Percentiles rank a stretch among this genome's conserved stretches.
These are phyloP conservation scores for Actinomortierella wolfii DNA, from an alignment of 371 early-diverging fungal species.

Conservation along the genomic window DNA sequence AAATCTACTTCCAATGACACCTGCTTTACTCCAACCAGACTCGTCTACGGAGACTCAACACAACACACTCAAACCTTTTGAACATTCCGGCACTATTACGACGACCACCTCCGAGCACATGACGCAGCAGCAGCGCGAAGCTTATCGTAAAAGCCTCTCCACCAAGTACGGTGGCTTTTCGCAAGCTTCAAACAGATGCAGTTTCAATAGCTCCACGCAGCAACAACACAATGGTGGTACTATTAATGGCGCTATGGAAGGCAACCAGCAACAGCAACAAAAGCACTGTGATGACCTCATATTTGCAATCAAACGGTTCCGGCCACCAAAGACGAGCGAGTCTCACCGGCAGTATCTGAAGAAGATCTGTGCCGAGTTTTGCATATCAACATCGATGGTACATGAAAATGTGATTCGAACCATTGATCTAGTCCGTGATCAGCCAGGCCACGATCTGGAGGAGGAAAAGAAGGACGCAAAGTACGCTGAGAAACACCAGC, in stretches of 20 bases:
- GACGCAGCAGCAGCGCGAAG: conserved; percentile 36
- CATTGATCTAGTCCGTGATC: conserved; percentile 68
- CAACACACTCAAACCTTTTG: conserved; percentile 7
- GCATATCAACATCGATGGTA: conserved; percentile 65
- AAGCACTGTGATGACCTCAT: conserved; percentile 25
- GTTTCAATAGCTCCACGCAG: no score
- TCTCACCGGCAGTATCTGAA: conserved; percentile 72
- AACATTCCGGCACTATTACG: conserved; percentile 17
- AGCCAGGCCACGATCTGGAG: conserved; percentile 23
- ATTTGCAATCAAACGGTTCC: conserved; percentile 84
- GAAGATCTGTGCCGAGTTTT: conserved; percentile 69
- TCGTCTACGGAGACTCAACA: no score
- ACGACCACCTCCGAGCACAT: conserved; percentile 35
- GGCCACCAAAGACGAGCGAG: conserved; percentile 68
- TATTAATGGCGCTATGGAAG: no score
- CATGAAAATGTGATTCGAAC: conserved; percentile 73
- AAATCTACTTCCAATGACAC: no score
- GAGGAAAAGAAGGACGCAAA: conserved; percentile 10
- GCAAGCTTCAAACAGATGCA: no score
- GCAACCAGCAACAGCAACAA: no score
- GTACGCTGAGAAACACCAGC: no score
- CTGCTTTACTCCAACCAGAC: no score
- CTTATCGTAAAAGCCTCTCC: conserved; percentile 24
- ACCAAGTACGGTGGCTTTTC: no score
- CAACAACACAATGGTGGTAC: no score